These are phyloP conservation scores for Candida khao-thaluensis DNA, from an alignment of 805 yeast genomes.

Conservation along the genomic window DNA sequence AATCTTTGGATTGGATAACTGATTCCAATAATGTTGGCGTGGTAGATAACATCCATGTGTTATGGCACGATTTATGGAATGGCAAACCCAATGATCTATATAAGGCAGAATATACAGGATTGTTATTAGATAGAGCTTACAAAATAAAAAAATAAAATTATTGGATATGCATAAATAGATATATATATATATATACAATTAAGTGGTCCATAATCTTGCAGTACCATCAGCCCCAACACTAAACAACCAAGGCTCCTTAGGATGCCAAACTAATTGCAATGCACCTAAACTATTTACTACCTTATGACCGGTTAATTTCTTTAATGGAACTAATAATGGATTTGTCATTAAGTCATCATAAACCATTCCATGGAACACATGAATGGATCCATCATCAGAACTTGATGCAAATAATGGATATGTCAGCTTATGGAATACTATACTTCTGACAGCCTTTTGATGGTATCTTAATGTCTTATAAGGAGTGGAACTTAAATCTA, in stretches of 20 bases:
- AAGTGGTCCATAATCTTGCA: slow-evolving; percentile 96
- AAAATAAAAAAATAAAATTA: slow-evolving; percentile 3
- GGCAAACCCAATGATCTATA: slow-evolving; percentile 25
- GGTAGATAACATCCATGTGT: slow-evolving; percentile 35
- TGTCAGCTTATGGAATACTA: slow-evolving; percentile 78
- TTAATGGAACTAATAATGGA: slow-evolving; percentile 93
- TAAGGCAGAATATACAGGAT: slow-evolving; percentile 22
- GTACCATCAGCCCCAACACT: slow-evolving; percentile 96
- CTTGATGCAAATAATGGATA: slow-evolving; percentile 93
- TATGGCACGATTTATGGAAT: slow-evolving; percentile 22
- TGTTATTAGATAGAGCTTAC: neutral
- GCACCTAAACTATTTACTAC: slow-evolving; percentile 81
- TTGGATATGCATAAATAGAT: slow-evolving; percentile 1
- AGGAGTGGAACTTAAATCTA: slow-evolving; percentile 85
- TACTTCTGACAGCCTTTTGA: slow-evolving; percentile 88
- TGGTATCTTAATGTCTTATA: slow-evolving; percentile 95
- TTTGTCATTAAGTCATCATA: slow-evolving; percentile 94
- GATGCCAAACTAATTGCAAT: slow-evolving; percentile 89
- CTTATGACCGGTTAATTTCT: slow-evolving; percentile 89
- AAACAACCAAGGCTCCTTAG: slow-evolving; percentile 96
- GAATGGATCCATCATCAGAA: slow-evolving; percentile 89
- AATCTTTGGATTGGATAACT: slow-evolving; percentile 34
- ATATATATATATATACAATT: slow-evolving; percentile 11
- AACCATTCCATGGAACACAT: slow-evolving; percentile 94
- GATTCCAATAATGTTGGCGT: slow-evolving; percentile 38